Evolutionary conservation across 768 basidiomycete species (phyloP), one percentile per base, ranked within the genome.

Genomic region (Boletus tomentosulus): DNA sequence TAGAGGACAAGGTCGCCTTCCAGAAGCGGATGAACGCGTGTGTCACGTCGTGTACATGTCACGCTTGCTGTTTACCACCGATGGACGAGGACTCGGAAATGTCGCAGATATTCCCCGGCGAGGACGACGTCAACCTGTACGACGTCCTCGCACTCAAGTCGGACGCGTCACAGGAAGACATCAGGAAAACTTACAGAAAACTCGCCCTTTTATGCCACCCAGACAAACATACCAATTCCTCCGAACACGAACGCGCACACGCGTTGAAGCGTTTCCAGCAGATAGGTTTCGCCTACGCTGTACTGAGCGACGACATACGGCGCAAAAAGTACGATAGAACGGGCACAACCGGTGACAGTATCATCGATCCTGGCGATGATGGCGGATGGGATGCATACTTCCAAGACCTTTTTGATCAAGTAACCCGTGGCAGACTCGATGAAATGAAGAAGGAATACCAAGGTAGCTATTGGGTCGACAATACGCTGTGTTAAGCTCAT

Each of bases 391-490:
- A 93, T 64, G 82, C 89, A 6, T 99, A 99, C 72, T 99, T 98
- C 62, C 88, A 87, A 66, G 86, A 86, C 53, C 72, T 97, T 59
- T 97, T 93, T 59, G 89, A 95, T 56, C 79, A 84, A 50, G 89
- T 96, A 25, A 95, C 93, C 52, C 81, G 85, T 57, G 85, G 82
- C 55, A 88, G 84, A 68, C 76, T 99, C 50, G 93, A 98, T 59
- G 91, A 97, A 68, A 84, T 96, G 82, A 96, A 92, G 81, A 85
- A 84, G 61, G 85, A 84, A 63, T 99, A 99, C 70, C 94, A 98
- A 78, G 92, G 97, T 55, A 55, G 46, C 34, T 58, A 25, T 33
- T 41, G 33, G 35, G 19, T 44, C 2, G 28, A 41, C 24, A 10
- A 6, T 15, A 22, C 53, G 53, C 13, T 41, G 19, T 15, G 34